Conservation (phyloP, 768 basidiomycete genomes). For the Rickenella mellea region DNA sequence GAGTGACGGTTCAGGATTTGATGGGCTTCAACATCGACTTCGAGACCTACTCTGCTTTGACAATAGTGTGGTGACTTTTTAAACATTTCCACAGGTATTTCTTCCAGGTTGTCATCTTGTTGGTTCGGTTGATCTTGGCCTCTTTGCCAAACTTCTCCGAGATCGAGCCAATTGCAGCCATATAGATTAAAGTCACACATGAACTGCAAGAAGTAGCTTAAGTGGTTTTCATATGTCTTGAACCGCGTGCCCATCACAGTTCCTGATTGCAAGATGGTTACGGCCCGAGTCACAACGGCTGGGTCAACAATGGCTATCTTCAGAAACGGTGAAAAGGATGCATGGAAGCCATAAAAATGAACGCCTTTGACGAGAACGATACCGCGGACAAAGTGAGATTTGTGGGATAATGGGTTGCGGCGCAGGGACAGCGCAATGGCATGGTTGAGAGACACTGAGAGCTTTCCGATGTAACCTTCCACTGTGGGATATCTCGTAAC, state of each 20-base stretch:
- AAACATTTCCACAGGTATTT: slow-evolving; percentile 19
- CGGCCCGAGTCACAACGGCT: slow-evolving; percentile 51
- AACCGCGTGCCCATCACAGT: slow-evolving; percentile 74
- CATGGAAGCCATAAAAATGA: slow-evolving; percentile 91
- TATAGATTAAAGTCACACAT: slow-evolving; percentile 92
- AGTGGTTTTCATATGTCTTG: slow-evolving; percentile 80
- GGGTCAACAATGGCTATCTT: slow-evolving; percentile 79
- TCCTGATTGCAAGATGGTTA: slow-evolving; percentile 73
- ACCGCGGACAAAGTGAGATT: slow-evolving; percentile 58
- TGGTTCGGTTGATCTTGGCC: slow-evolving; percentile 21
- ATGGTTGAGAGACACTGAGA: slow-evolving; percentile 73
- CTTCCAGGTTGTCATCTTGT: slow-evolving; percentile 14
- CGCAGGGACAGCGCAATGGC: slow-evolving; percentile 78
- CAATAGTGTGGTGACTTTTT: slow-evolving; percentile 49
- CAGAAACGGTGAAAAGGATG: slow-evolving; percentile 77
- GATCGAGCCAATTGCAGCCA: slow-evolving; percentile 85
- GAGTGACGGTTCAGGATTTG: slow-evolving; percentile 79
- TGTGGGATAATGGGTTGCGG: slow-evolving; percentile 51
- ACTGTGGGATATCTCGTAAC: slow-evolving; percentile 41
- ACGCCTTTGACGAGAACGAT: slow-evolving; percentile 87
- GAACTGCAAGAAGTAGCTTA: slow-evolving; percentile 84
- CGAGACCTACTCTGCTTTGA: slow-evolving; percentile 63
- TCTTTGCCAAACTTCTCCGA: slow-evolving; percentile 58
- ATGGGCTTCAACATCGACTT: slow-evolving; percentile 74
- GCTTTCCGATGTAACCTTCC: slow-evolving; percentile 54